Base-by-base conservation (phyloP, 176 grass and related monocot genomes). In the Canna indica region DNA sequence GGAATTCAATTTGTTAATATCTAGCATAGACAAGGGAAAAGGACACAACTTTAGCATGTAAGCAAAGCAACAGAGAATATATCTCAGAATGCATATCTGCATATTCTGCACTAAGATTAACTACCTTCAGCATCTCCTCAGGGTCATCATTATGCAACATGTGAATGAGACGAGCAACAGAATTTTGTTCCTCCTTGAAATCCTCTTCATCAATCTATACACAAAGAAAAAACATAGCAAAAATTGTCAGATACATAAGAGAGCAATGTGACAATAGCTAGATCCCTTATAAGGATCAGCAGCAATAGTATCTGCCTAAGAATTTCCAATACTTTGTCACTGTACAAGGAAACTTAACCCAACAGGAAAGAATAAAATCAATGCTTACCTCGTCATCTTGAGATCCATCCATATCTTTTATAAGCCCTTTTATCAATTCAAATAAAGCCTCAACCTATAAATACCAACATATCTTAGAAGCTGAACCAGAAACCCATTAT, bases 151-250 rank as follows among this genome's bases (percentile, higher is more conserved):
- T 93, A 61, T 97, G 78, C 77, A 97, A 77, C 86, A 97, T 97
- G 80, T 92, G 89, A 83, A 97, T 90, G 33, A 97, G 94, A 60
- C 94, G 84, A 36, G 94, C 94, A 35, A 97, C 94, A 75, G 89
- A 97, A 67, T 88, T 97, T 66, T 97, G 89, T 65, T 97, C 94
- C 82, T 99, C 94, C 69, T 97, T 97, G 59, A 97, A 97, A 87
- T 97, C 94, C 54, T 97, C 94, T 79, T 97, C 94, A 67, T 97
- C 94, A 91, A 87, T 79, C 88, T 91, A 82, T 41, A 70, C 50
- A 30, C 41, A 70, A 31, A 44, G 9, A 28, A 18, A 70, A 70
- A 41, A 68, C 20, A 65, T 36, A 24, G 50, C 5, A 70, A 70
- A 70, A 31, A 12, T n/a, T 12, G 24, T 26, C 32, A 36, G 17